Conservation (phyloP, 495 filamentous ascomycete species). For the Cairneyella variabilis region DNA sequence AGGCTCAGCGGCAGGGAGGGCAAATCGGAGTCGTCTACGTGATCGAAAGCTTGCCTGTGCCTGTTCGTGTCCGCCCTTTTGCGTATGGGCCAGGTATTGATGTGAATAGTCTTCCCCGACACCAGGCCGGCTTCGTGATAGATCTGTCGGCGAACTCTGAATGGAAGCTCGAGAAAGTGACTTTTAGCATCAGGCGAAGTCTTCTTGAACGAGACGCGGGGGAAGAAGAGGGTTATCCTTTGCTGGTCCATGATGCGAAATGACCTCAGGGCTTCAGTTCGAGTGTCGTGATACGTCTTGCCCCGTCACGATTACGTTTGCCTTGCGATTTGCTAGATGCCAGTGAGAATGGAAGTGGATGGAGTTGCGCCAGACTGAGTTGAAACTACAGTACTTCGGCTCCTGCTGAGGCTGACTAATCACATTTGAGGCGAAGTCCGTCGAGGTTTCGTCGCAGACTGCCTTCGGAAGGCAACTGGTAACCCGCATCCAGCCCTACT, state of each 20-base stretch:
- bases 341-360: no score
- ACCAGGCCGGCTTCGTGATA: not conserved
- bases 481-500: no score
- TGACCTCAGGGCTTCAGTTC: no score
- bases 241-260: conserved; percentile 1
- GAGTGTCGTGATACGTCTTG: no score
- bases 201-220: not conserved
- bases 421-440: no score
- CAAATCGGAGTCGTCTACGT: not conserved
- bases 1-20: not conserved
- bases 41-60: not conserved
- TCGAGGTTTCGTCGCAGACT: no score
- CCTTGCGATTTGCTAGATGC: no score
- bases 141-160: not conserved
- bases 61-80: not conserved
- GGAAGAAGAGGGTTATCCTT: conserved; percentile 2
- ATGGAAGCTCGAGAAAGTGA: not conserved
- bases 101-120: not conserved
- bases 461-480: no score
- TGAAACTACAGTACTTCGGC: no score
- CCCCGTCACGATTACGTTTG: no score
- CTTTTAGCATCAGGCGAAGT: not conserved
- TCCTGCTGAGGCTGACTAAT: no score
- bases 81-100: not conserved
- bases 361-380: no score